Evolutionary conservation across 768 basidiomycete species (phyloP).

Genomic region (Phlegmacium glaucopus): DNA sequence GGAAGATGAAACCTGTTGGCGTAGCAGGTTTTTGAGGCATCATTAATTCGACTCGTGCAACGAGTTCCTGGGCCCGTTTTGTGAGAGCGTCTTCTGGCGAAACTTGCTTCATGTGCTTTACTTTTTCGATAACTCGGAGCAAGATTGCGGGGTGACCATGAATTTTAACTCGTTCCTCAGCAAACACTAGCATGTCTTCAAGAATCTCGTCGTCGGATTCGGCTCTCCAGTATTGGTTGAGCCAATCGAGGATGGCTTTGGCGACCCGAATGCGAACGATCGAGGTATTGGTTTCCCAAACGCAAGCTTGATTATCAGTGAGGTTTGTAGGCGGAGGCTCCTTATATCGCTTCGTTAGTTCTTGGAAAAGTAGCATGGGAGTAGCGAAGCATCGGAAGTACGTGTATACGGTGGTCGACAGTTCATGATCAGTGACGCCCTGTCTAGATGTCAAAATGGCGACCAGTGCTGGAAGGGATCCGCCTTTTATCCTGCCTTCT

Average conservation of each 20-base stretch:
- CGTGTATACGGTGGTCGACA: slow-evolving; percentile 57
- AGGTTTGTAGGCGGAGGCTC: slow-evolving; percentile 29
- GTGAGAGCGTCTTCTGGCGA: background rate
- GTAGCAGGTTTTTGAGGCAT: background rate
- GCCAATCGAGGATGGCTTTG: slow-evolving; percentile 5
- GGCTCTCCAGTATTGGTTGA: slow-evolving; percentile 44
- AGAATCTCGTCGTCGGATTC: slow-evolving; percentile 44
- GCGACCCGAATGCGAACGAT: slow-evolving; percentile 4
- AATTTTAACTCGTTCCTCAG: background rate
- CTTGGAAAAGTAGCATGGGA: slow-evolving; percentile 39
- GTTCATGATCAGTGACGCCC: slow-evolving; percentile 33
- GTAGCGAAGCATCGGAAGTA: slow-evolving; percentile 68
- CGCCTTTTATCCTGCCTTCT: slow-evolving; percentile 17
- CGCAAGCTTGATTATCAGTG: slow-evolving; percentile 20
- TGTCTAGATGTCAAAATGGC: slow-evolving; percentile 42
- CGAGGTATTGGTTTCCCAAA: background rate
- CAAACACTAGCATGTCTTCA: slow-evolving; percentile 8
- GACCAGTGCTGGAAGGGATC: slow-evolving; percentile 39
- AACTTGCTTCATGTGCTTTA: background rate
- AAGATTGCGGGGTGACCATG: background rate
- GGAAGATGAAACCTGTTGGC: slow-evolving; percentile 19
- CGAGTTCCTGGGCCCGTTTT: background rate
- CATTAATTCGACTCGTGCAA: background rate
- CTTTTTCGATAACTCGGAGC: background rate
- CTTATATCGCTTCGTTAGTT: slow-evolving; percentile 45